Percentiles rank a stretch among this genome's conserved stretches.
Conservation (phyloP, 108 stramenopile genomes). For the Aurantiochytrium sp. region DNA sequence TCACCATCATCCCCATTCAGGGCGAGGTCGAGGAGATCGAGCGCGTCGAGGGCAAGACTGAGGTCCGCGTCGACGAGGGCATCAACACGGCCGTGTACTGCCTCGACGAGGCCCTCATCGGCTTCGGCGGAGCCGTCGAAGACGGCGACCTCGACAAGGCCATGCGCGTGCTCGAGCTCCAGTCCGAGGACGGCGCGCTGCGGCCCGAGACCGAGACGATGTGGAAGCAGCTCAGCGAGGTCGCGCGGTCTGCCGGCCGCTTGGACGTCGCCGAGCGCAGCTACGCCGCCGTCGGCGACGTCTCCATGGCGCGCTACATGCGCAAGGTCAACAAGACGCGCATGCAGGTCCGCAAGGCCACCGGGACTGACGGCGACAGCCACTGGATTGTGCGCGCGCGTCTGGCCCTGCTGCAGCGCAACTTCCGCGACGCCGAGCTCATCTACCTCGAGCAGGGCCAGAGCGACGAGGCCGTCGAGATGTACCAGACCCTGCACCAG, state of each 20-base stretch:
- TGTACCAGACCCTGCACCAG: constrained; percentile 57
- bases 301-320: constrained; percentile 50
- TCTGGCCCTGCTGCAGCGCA: constrained; percentile 43
- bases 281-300: constrained; percentile 59
- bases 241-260: constrained; percentile 44
- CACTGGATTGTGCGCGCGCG: constrained; percentile 44
- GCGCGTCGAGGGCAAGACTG: constrained; percentile 54
- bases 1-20: constrained; percentile 56
- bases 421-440: constrained; percentile 51
- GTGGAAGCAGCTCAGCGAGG: constrained; percentile 57
- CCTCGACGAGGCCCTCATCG: constrained; percentile 62
- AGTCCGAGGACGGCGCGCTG: constrained; percentile 38
- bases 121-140: constrained; percentile 61
- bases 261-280: constrained; percentile 54
- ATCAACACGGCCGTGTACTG: constrained; percentile 52
- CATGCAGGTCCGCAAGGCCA: constrained; percentile 18
- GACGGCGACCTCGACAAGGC: constrained; percentile 51
- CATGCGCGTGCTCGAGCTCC: constrained; percentile 54
- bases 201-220: constrained; percentile 61
- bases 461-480: constrained; percentile 56
- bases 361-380: constrained; percentile 38
- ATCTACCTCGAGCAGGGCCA: constrained; percentile 56
- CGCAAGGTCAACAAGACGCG: constrained; percentile 42
- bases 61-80: constrained; percentile 65
- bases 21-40: constrained; percentile 66